Evolutionary conservation across 345 rosid species (phyloP), one percentile per base, ranked within the genome.

Genomic region (Gossypium sturtianum): DNA sequence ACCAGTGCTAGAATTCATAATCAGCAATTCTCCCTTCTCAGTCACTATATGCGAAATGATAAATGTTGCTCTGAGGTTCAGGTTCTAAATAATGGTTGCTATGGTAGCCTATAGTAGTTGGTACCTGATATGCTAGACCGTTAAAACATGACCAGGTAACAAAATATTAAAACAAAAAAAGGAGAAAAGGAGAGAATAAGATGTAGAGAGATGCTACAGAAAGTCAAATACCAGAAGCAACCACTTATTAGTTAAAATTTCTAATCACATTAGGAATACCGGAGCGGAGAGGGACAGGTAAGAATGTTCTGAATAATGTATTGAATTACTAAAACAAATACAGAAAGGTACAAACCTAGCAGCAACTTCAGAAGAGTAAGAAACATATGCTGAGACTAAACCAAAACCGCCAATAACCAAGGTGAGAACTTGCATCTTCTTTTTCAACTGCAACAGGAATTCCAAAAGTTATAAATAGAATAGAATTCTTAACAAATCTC

Each of bases 301-400:
- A 66, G 70, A 69, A 8, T 41, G 60, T 13, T 29, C 66, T 17
- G n/a, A 48, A 71, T 74, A 69, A 8, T 41, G 60, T 13, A 43
- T 62, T 17, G 27, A 48, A 66, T 74, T 45, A 45, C 41, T 25
- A 38, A 72, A 51, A 47, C 12, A 54, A 43, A 20, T 62, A 54
- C 27, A 41, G 71, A 71, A 19, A 76, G 56, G 53, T n/a, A 66
- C 83, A 72, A 76, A 94, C 98, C 98, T 94, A 68, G 86, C 92
- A 51, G 97, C 85, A 73, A 94, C 85, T 87, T 90, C 98, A 22
- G 97, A 89, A 10, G 97, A 81, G 78, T 94, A 94, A 47, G 93
- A 87, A 70, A 91, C 78, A 79, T 89, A 94, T 34, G 97, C 82
- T 22, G 98, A 94, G 82, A 89, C 91, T 78, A 94, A 77, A 62